Base-by-base conservation (phyloP, 192 early-diverging fungal species). In the Backusella parvicylindrica region DNA sequence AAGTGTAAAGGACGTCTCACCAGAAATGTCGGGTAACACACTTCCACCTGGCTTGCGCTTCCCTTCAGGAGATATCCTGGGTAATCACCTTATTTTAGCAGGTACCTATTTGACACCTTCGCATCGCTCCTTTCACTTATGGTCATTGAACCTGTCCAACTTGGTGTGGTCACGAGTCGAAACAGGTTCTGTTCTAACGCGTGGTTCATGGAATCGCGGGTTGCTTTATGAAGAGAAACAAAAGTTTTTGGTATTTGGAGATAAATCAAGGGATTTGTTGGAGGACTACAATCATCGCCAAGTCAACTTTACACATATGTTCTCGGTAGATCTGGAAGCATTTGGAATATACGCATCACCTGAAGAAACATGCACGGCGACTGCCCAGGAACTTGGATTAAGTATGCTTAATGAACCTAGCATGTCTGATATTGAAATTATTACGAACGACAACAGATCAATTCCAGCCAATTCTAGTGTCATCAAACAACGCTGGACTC, bases 231-330 rank as follows among this genome's bases (percentile, higher is more conserved):
- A 91, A n/a, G 74, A 74, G 32, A 81, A 84, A 18, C 91, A 91
- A 67, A 86, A 86, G 23, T 89, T 89, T 72, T 77, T 91, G 18
- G 85, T 92, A 35, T 91, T 94, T 81, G 92, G 92, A 41, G 85
- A 94, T 75, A 86, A 83, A 49, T 80, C 84, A 15, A 86, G 92
- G 12, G 86, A 85, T 50, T 83, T 92, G 60, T 84, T 87, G 11
- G 89, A 93, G 65, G 92, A 94, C 78, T 94, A 94, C 75, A 87
- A 91, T 75, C 86, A 92, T 53, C 85, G 93, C 56, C 91, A 91
- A 68, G 87, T 91, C 71, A 94, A 93, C 77, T 92, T 92, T 84
- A 83, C 88, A 79, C 90, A 92, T 67, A 79, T 92, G 43, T 85
- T 89, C n/a, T 84, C 88, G 12, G 84, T 93, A 4, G 86, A 91